Base-by-base conservation (phyloP, 768 basidiomycete genomes). In the Naganishia antarctica region DNA sequence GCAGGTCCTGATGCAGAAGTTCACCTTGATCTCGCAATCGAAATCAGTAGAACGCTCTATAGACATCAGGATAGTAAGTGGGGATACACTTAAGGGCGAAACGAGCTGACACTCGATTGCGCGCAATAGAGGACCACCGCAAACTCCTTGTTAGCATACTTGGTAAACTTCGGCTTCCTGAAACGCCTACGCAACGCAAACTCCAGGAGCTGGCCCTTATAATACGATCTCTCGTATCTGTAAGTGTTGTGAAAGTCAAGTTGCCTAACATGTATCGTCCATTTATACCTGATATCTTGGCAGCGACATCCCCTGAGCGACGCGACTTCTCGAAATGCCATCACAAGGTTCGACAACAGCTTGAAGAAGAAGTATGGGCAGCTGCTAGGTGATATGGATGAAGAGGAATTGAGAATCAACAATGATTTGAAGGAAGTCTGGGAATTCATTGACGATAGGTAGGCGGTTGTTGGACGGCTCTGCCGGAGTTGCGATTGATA, bases 361-460 rank as follows among this genome's bases (percentile, higher is more conserved):
- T 79, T 96, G 45, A 76, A 78, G 51, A 91, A 90, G 80, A 86
- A 84, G 70, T 91, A 86, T 67, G 83, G 84, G 40, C 81, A 83
- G 60, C 85, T 87, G 69, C 79, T 91, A 13, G 84, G 85, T 65
- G 82, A 82, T 64, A 87, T 90, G 74, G 84, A 81, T 65, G 68
- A 67, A 21, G 72, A 70, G 23, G 66, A 65, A 5, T 70, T 73
- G 44, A 41, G 65, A 11, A 63, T 50, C 18, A 47, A 34, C 9
- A 68, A 67, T 40, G 66, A 66, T 6, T 26, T 73, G 7, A 26
- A 64, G 32, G 68, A 68, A 18, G 18, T 74, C 13, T 71, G 70
- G 31, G 68, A 57, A 4, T 65, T 70, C 29, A 69, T 73, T 40
- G 73, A 73, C 45, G 70, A 61, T 23, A 65, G 71, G 72, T 74